These are phyloP conservation scores for Nakaseomyces kungkrabaensis DNA, from an alignment of 1,139 yeast species.

Conservation along the genomic window DNA sequence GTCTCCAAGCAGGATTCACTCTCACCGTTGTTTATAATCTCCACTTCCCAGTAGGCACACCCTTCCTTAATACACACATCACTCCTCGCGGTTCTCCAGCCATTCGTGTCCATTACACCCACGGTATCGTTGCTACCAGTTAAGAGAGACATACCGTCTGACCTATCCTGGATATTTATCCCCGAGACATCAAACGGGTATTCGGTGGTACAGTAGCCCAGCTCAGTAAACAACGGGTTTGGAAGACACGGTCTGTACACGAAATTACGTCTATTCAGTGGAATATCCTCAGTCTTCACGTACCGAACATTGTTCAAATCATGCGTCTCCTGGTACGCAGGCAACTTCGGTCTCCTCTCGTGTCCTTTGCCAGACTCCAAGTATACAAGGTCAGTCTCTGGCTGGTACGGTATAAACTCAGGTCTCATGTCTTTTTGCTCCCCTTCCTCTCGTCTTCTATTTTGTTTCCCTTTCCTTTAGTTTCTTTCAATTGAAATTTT, in stretches of 20 bases:
- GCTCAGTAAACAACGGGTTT: constrained; percentile 47
- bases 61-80: constrained; percentile 77
- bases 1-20: constrained; percentile 5
- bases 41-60: constrained; percentile 60
- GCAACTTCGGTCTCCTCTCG: constrained; percentile 13
- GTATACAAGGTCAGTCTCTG: constrained; percentile 18
- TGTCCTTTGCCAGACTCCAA: background rate
- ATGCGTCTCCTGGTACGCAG: constrained; percentile 9
- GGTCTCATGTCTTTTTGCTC: constrained; percentile 16
- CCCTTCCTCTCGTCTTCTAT: background rate
- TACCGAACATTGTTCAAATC: constrained; percentile 2
- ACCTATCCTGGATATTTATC: constrained; percentile 62
- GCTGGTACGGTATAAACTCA: constrained; percentile 25
- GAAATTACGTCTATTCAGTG: constrained; percentile 70
- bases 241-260: constrained; percentile 75
- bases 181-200: constrained; percentile 56
- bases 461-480: too few species aligned
- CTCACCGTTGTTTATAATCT: constrained; percentile 24
- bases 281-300: constrained; percentile 52
- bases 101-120: constrained; percentile 43
- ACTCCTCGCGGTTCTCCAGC: constrained; percentile 76
- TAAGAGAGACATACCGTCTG: constrained; percentile 47
- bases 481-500: too few species aligned
- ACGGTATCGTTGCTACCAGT: constrained; percentile 29
- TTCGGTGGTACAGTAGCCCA: constrained; percentile 67